Evolutionary conservation across 2,329 filamentous ascomycete genomes (phyloP), one percentile per base, ranked within the genome.

Genomic region (Penicillium sclerotigenum): DNA sequence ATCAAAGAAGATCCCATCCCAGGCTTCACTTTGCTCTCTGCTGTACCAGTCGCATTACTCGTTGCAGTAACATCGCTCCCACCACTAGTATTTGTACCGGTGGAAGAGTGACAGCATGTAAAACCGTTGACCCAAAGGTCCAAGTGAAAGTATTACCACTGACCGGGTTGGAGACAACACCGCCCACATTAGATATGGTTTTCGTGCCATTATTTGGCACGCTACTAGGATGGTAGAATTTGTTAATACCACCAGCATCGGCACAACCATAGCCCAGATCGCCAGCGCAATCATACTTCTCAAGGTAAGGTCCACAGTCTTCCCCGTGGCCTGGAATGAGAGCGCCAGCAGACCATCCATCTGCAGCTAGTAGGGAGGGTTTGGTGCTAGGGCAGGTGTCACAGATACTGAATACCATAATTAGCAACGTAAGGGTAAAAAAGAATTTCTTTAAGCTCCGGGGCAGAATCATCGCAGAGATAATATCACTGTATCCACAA

Each of bases 141-240:
- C 58, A 63, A 8, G 56, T 63, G 9, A 65, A 64, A 5, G 48
- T 61, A 8, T 50, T 33, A 5, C 57, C 61, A 22, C 61, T 64
- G 8, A 62, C 49, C 0, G 61, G 63, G 0, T 50, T 55, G 9
- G 59, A 55, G 16, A 65, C 14, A 8, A 48, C 16, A 20, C 58
- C 46, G 0, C 52, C 60, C 3, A 49, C 53, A 13, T 64, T 65
- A 13, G 41, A 57, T 0, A 58, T 16, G 0, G 59, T 52, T n/a
- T 61, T 56, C 3, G 60, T 63, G 3, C 63, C 62, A 34, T 60
- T 63, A 5, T 22, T 42, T 1, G 56, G 62, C 13, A 62, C 24
- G 11, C 49, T 41, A 1, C 36, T 55, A 1, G 57, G 57, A 18
- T 38, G 40, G 14, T 61, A 59, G 40, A 62, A 65, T 14, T 36